These are phyloP conservation scores for Xerophyta viscosa DNA, from an alignment of 106 monocot species.

Conservation along the genomic window DNA sequence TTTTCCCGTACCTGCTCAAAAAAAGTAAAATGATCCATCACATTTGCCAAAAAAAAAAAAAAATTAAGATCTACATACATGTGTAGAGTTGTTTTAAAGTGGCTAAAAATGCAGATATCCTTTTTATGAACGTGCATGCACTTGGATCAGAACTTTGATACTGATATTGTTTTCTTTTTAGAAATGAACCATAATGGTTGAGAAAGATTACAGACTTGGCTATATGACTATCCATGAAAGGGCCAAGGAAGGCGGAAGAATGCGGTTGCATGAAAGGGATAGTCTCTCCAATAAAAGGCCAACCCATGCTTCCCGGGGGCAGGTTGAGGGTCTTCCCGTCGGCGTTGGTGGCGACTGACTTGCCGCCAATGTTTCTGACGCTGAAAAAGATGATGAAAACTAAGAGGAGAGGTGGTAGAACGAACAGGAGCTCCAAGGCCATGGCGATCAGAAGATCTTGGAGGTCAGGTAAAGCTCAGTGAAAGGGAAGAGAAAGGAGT, in stretches of 20 bases:
- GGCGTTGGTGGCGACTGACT: no score
- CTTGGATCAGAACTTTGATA: no score
- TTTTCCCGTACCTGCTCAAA: constrained; percentile 28
- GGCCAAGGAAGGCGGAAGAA: constrained; percentile 19
- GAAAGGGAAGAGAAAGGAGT: not conserved
- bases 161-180: no score
- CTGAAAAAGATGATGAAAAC: constrained; percentile 15
- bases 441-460: no score
- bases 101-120: no score
- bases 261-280: constrained; percentile 35
- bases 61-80: no score
- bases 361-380: not conserved
- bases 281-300: constrained; percentile 32
- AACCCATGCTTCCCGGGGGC: constrained; percentile 28
- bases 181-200: no score
- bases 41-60: not conserved
- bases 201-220: constrained; percentile 13
- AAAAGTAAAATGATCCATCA: not conserved
- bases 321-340: constrained; percentile 6
- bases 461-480: no score
- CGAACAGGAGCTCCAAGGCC: constrained; percentile 19
- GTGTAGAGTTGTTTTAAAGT: no score
- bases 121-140: no score
- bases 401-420: constrained; percentile 11
- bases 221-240: constrained; percentile 17